Base-by-base conservation (phyloP, 169 alveolate species). In the Plasmodium coatneyi region DNA sequence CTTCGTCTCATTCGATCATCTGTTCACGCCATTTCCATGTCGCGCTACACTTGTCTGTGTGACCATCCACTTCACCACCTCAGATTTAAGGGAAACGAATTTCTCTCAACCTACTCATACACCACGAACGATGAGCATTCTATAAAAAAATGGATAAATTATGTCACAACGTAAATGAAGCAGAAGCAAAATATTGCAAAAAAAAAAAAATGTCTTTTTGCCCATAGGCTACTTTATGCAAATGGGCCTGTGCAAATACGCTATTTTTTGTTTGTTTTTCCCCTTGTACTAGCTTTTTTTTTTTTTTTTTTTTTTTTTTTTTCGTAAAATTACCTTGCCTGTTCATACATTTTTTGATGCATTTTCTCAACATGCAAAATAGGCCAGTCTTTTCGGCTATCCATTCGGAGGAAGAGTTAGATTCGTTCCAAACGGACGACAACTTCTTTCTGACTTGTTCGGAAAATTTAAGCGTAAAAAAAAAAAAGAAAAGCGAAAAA, bases 61-160 rank as follows among this genome's bases (percentile, higher is more conserved):
- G 39, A 32, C 39, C 39, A 32, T 14, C 19, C 54, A 39, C 43
- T 0, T 80, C 22, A 79, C 66, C 66, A 10, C 30, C 80, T 1
- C 32, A 84, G 92, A 41, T 84, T 84, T 84, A 84, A 72, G 41
- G 84, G 84, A 72, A 72, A 14, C 22, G 92, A 71, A 72, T 32
- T 84, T 14, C 28, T 84, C 30, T 84, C 92, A 72, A 84, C 92
- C 52, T 84, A 72, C 41, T 84, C 92, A 52, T 74, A 66, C 80
- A 34, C 74, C 30, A 49, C 56, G 66, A 84, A 49, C 70, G 41
- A 84, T 41, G 84, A 74, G 25, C 34, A 4, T 49, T 19, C 9
- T 84, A 49, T 84, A 74, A 84, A 84, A 84, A 84, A 34, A 22
- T 84, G 92, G 92, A 72, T 84, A 71, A 74, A 84, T 56, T 84